These are phyloP conservation scores for Neurospora pannonica DNA, from an alignment of 495 filamentous ascomycete genomes.

Conservation along the genomic window DNA sequence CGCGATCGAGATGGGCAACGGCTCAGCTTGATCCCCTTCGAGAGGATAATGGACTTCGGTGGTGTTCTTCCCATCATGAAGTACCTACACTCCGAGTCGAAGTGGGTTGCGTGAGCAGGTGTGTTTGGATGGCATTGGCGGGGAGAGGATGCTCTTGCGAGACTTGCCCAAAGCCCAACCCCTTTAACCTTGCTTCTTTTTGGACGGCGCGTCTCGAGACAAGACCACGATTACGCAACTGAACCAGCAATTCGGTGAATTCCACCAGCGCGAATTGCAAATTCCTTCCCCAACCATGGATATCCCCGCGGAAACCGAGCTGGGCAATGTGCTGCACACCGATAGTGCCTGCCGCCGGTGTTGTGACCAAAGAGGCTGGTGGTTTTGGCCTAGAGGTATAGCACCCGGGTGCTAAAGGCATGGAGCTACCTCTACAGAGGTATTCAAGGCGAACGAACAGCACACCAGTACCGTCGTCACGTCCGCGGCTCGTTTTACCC, in stretches of 20 bases:
- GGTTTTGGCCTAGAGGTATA: background rate
- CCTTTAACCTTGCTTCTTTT: background rate
- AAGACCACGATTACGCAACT: background rate
- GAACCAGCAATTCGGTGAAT: background rate
- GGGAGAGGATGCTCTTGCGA: background rate
- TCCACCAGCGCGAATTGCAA: background rate
- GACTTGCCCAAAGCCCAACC: background rate
- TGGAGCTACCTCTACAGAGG: background rate
- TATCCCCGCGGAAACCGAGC: background rate
- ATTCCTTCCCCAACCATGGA: background rate
- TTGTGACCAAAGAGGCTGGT: background rate
- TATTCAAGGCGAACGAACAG: background rate
- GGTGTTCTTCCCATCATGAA: background rate
- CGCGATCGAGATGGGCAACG: background rate
- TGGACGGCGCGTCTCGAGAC: background rate
- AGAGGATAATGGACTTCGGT: background rate
- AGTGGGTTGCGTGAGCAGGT: background rate
- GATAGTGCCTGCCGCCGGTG: background rate
- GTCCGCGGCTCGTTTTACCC: background rate
- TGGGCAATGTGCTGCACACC: background rate
- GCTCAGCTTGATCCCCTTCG: background rate
- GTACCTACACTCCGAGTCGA: background rate
- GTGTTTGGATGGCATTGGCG: background rate
- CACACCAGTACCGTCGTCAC: background rate
- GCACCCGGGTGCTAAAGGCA: background rate